Evolutionary conservation across 768 basidiomycete species (phyloP).

Genomic region (Boletus subcaerulescens): DNA sequence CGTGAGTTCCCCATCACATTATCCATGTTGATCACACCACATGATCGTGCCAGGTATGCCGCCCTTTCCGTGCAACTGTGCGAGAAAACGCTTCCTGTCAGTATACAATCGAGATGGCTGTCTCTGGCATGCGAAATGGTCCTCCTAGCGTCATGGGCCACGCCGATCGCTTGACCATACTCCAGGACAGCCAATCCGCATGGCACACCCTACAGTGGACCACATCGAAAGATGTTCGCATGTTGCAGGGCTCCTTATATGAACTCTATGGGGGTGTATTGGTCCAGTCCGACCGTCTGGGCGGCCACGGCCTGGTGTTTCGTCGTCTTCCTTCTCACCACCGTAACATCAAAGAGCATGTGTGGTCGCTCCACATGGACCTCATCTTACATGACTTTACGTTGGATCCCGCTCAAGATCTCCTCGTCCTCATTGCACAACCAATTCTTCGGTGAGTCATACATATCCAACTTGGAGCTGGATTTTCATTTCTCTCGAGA

Average conservation of each 20-base stretch:
- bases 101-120: slow-evolving; percentile 45
- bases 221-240: slow-evolving; percentile 32
- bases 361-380: slow-evolving; percentile 42
- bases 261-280: slow-evolving; percentile 60
- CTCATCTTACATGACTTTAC: slow-evolving; percentile 52
- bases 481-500: slow-evolving; percentile 13
- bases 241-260: slow-evolving; percentile 47
- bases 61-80: slow-evolving; percentile 27
- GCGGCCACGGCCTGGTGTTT: slow-evolving; percentile 37
- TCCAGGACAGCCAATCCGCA: slow-evolving; percentile 38
- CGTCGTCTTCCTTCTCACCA: slow-evolving; percentile 47
- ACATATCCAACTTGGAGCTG: background rate
- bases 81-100: slow-evolving; percentile 34
- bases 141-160: slow-evolving; percentile 25
- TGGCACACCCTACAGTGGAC: slow-evolving; percentile 42
- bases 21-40: background rate
- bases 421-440: slow-evolving; percentile 50
- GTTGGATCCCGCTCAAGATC: slow-evolving; percentile 66
- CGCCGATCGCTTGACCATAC: slow-evolving; percentile 35
- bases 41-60: slow-evolving; percentile 32
- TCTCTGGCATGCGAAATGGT: slow-evolving; percentile 42
- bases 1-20: slow-evolving; percentile 11
- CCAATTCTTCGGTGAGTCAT: slow-evolving; percentile 33
- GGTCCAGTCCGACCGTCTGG: slow-evolving; percentile 35
- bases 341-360: slow-evolving; percentile 44